Evolutionary conservation across 2,329 filamentous ascomycete species (phyloP).

Genomic region (Neonectria hederae): DNA sequence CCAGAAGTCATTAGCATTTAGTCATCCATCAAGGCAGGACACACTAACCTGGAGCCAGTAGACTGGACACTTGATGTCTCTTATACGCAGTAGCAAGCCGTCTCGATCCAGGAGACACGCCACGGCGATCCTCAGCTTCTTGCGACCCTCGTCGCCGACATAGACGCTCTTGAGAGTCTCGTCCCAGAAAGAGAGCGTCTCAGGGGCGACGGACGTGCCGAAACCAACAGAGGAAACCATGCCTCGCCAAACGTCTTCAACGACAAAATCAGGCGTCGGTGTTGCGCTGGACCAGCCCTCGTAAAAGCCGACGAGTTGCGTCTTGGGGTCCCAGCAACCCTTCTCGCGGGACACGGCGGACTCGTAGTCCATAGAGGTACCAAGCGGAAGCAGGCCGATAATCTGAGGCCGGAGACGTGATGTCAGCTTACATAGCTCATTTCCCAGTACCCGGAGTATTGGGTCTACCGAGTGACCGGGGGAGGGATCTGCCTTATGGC

Average conservation of each 20-base stretch:
- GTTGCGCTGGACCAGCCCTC: constrained; percentile 52
- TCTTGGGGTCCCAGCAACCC: constrained; percentile 60
- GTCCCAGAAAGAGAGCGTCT: constrained; percentile 56
- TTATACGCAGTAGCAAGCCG: constrained; percentile 55
- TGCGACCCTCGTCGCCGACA: constrained; percentile 59
- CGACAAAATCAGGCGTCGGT: constrained; percentile 57
- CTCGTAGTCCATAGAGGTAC: constrained; percentile 64
- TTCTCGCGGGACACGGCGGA: constrained; percentile 55
- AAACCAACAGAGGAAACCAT: constrained; percentile 59
- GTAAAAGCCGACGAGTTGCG: constrained; percentile 53
- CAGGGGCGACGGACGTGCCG: constrained; percentile 49
- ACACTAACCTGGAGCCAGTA: constrained; percentile 60
- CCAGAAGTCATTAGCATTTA: constrained; percentile 13
- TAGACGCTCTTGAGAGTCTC: constrained; percentile 57
- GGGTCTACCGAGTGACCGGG: not conserved
- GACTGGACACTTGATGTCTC: constrained; percentile 60
- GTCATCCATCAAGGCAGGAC: not conserved
- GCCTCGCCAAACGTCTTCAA: constrained; percentile 57
- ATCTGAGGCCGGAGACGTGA: constrained; percentile 47
- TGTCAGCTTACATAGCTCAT: constrained; percentile 19
- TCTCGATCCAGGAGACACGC: constrained; percentile 58
- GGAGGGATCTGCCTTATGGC: constrained; percentile 1
- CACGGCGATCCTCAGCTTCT: constrained; percentile 57
- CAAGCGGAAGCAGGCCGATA: constrained; percentile 57
- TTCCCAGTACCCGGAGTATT: not conserved